Percentiles rank a stretch among this genome's conserved stretches.
Evolutionary conservation across 805 yeast species (phyloP).

Genomic region (Grigorovia humatica): DNA sequence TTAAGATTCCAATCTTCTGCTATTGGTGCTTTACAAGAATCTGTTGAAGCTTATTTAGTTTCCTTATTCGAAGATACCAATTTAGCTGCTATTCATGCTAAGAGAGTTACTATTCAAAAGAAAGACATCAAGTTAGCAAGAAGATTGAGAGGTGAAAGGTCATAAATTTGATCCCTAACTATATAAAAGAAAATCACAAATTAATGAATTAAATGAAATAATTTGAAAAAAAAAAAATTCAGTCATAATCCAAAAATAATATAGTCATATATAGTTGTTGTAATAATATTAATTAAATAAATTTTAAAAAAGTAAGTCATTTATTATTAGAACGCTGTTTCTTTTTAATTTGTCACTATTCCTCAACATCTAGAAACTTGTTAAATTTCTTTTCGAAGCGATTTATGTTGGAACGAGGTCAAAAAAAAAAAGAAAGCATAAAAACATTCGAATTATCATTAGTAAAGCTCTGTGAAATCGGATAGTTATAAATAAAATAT

Average conservation of each 20-base stretch:
- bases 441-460: neutral
- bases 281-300: neutral
- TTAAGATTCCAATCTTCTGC: slow-evolving; percentile 97
- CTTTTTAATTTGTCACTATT: no score
- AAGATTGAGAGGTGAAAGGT: slow-evolving; percentile 95
- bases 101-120: slow-evolving; percentile 97
- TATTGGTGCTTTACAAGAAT: slow-evolving; percentile 95
- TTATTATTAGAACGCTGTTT: no score
- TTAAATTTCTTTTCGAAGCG: no score
- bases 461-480: neutral
- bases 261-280: neutral
- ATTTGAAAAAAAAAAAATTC: neutral
- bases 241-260: neutral
- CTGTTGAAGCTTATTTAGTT: slow-evolving; percentile 96
- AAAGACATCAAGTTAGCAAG: slow-evolving; percentile 97
- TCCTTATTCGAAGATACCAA: slow-evolving; percentile 95
- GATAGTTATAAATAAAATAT: neutral
- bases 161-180: slow-evolving; percentile 31
- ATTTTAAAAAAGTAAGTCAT: neutral
- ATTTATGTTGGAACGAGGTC: no score
- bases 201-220: neutral
- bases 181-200: no score
- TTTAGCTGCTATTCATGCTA: slow-evolving; percentile 97
- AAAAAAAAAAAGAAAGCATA: no score
- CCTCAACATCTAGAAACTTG: no score